Base-by-base conservation (phyloP, 2,329 filamentous ascomycete genomes). In the Colletotrichum sp. region DNA sequence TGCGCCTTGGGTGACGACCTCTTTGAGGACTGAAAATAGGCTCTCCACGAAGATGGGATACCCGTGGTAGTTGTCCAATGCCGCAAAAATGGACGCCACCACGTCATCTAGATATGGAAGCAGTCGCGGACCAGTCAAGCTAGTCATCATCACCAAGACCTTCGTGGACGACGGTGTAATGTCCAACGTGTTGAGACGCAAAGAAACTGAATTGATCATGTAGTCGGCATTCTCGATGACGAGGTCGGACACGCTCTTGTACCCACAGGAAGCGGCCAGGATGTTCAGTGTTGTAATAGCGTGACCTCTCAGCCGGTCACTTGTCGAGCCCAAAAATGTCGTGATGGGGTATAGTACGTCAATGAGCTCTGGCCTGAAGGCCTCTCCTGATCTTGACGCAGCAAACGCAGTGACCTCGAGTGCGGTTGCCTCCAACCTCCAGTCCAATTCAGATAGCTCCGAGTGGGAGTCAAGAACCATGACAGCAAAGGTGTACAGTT, bases 161-260 rank as follows among this genome's bases (percentile, higher is more conserved):
- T 96, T 94, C 4, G 96, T 96, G 5, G 95, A 96, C 78, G 98
- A 95, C 2, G 96, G 96, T 1, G 96, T 96, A 68, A 99, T 93
- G 78, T 98, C 96, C 78, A 98, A 95, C 0, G 95, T 95, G 80
- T 98, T 98, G 9, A 99, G 90, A 77, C 96, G 95, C 76, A 99
- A 86, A 0, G 95, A 95, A 18, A 99, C 92, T 0, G 97, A 95
- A 81, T 99, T 99, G 76, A 99, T 93, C 85, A 99, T 94, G 83
- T 99, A 99, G 84, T 99, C 97, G 18, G 95, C 96, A 77, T 99
- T 99, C 68, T 94, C 92, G 32, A 99, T 91, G 52, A 99, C 93
- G 78, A 99, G 87, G 18, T 95, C 92, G 30, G 94, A 93, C 6
- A 96, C 94, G 79, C 90, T 93, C 0, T 82, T 77, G 80, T 99